phyloP scores from a whole-genome alignment of 192 early-diverging fungal species.

The Gamsiella multidivaricata region DNA sequence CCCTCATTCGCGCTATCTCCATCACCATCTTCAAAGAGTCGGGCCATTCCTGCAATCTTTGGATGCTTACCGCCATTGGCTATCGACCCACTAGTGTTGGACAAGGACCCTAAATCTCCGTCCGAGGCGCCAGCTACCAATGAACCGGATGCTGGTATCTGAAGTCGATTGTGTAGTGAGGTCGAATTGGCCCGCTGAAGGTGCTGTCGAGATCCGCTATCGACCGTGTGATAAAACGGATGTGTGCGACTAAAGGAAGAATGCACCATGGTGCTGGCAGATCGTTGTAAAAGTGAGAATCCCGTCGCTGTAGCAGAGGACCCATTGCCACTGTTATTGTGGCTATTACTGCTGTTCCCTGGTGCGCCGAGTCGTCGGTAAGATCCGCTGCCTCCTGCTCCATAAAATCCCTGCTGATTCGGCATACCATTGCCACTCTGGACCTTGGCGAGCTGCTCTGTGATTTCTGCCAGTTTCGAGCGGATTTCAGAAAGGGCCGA shows the following conservation, averaged over 20 bases:
- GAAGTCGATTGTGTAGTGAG: constrained; percentile 12
- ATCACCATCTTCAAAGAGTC: constrained; percentile 35
- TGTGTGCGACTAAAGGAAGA: constrained; percentile 9
- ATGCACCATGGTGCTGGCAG: constrained; percentile 38
- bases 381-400: neutral
- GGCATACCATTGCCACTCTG: constrained; percentile 1
- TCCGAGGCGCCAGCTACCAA: neutral
- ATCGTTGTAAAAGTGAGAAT: constrained; percentile 37
- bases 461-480: constrained; percentile 42
- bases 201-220: constrained; percentile 20
- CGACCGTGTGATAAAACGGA: constrained; percentile 23
- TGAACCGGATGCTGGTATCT: constrained; percentile 19
- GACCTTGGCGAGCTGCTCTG: constrained; percentile 31
- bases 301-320: constrained; percentile 39
- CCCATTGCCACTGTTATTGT: neutral
- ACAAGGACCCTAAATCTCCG: neutral
- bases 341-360: neutral
- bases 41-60: constrained; percentile 46
- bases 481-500: constrained; percentile 41
- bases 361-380: neutral
- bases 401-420: neutral
- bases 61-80: constrained; percentile 2
- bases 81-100: neutral
- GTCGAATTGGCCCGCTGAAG: constrained; percentile 27
- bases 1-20: neutral